These are phyloP conservation scores for Coleophoma crateriformis DNA, from an alignment of 2,329 filamentous ascomycete species.

Conservation along the genomic window DNA sequence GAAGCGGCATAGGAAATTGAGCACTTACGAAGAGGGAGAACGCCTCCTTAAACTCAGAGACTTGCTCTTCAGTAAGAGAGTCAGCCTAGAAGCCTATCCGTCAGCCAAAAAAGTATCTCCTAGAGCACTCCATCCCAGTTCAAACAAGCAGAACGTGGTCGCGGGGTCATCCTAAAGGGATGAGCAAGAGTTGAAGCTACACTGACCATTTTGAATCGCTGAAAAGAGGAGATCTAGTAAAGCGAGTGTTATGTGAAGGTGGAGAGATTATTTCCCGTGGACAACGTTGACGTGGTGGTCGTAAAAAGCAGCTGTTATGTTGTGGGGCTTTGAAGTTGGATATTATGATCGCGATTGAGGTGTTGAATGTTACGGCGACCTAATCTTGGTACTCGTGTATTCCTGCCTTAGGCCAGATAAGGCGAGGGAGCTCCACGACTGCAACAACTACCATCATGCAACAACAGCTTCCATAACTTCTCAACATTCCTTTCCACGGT, in stretches of 20 bases:
- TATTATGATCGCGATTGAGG: conserved; percentile 3
- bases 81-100: conserved; percentile 62
- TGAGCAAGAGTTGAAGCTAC: not conserved
- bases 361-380: not conserved
- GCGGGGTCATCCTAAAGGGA: conserved; percentile 15
- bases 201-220: not conserved
- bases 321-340: conserved; percentile 1
- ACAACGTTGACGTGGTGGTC: not conserved
- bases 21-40: conserved; percentile 98
- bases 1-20: conserved; percentile 8
- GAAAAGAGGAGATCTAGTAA: not conserved
- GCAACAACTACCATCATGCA: not conserved
- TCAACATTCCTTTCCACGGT: not conserved
- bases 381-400: not conserved
- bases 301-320: not conserved
- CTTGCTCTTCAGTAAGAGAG: conserved; percentile 98
- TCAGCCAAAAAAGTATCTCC: conserved; percentile 19
- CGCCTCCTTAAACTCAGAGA: conserved; percentile 99
- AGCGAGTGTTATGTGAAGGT: not conserved
- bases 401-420: not conserved
- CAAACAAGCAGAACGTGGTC: conserved; percentile 6
- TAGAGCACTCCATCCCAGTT: conserved; percentile 5
- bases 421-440: not conserved
- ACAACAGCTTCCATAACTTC: not conserved
- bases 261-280: no score